A percentile compares a stretch with the other conserved stretches of the same genome.
phyloP scores from a whole-genome alignment of 2,329 filamentous ascomycete species.

The Periconia sp. region DNA sequence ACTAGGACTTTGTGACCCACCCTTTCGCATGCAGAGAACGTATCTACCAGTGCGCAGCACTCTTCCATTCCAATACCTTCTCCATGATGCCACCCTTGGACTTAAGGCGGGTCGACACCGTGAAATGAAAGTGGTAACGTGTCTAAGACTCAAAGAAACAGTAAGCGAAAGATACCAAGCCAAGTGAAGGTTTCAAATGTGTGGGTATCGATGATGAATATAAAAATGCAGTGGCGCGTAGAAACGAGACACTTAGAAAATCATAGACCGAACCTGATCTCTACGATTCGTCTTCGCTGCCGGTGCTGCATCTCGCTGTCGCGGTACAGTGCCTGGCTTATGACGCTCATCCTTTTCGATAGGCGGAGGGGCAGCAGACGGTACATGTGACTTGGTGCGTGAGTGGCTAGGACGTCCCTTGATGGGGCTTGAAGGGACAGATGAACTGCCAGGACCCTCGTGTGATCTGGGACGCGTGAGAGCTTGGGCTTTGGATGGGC shows the following conservation, averaged over 20 bases:
- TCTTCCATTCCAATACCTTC: conserved; percentile 4
- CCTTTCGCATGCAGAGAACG: neutral
- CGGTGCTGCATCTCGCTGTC: conserved; percentile 11
- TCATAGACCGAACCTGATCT: conserved; percentile 47
- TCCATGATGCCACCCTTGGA: conserved; percentile 20
- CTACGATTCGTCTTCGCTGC: conserved; percentile 23
- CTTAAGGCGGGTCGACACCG: conserved; percentile 21
- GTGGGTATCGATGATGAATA: conserved; percentile 26
- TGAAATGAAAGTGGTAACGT: conserved; percentile 16
- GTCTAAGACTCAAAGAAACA: conserved; percentile 26
- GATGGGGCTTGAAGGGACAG: conserved; percentile 30
- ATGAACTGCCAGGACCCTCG: conserved; percentile 23
- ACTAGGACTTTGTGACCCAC: neutral
- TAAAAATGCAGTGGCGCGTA: conserved; percentile 11
- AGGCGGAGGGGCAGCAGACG: conserved; percentile 23
- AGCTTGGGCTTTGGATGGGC: conserved; percentile 18
- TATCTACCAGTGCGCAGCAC: conserved; percentile 20
- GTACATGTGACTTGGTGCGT: conserved; percentile 34
- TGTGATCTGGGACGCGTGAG: conserved; percentile 33
- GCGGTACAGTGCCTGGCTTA: conserved; percentile 13
- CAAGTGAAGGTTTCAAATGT: neutral
- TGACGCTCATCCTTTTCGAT: conserved; percentile 32
- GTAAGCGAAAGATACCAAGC: conserved; percentile 21
- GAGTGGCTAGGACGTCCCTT: conserved; percentile 28
- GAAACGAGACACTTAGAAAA: conserved; percentile 32